Percentiles rank a stretch among this genome's conserved stretches.
These are phyloP conservation scores for Colletotrichum kahawae DNA, from an alignment of 2,329 filamentous ascomycete genomes.

Conservation along the genomic window DNA sequence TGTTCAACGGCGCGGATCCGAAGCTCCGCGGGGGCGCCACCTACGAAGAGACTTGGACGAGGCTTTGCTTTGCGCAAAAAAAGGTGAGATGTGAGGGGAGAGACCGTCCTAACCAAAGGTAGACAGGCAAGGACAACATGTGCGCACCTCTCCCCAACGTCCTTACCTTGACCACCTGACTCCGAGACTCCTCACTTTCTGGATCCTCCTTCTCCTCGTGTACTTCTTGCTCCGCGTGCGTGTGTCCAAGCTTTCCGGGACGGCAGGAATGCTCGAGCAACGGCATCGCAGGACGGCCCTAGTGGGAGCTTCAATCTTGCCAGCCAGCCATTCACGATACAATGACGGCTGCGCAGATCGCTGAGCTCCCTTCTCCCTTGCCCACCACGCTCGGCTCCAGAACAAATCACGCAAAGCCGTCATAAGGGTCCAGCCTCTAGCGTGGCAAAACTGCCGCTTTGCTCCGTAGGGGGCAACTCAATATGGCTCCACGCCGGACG, in stretches of 20 bases:
- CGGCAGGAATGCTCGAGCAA: slow-evolving; percentile 6
- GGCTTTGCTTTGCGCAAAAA: background rate
- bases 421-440: background rate
- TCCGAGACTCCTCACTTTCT: background rate
- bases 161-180: background rate
- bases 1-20: slow-evolving; percentile 10
- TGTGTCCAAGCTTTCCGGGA: background rate
- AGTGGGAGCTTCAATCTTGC: background rate
- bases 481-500: background rate
- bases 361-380: background rate
- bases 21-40: background rate
- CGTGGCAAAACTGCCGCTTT: slow-evolving; percentile 1
- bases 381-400: background rate
- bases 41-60: background rate
- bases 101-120: background rate
- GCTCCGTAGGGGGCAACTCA: background rate
- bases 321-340: background rate
- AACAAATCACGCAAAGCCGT: background rate
- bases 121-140: background rate
- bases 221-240: background rate
- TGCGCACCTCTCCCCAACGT: background rate
- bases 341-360: background rate
- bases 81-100: background rate
- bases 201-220: background rate
- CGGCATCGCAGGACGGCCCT: background rate